A percentile compares a stretch with the other conserved stretches of the same genome.
Conservation (phyloP, 495 filamentous ascomycete genomes). For the Hypoxylon rickii region DNA sequence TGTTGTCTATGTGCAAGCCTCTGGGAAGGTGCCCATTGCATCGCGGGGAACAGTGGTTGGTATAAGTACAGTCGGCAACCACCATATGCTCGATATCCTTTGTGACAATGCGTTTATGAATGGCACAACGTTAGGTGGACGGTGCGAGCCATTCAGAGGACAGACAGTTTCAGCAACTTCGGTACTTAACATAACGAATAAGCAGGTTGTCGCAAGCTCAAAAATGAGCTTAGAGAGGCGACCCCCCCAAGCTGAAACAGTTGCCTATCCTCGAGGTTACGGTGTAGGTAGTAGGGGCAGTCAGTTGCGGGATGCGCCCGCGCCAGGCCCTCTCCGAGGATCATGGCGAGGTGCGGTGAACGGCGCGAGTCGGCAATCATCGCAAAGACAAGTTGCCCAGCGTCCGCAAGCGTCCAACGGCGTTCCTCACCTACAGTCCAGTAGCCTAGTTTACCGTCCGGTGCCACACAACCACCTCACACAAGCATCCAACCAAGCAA, state of each 20-base stretch:
- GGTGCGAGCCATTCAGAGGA: conserved; percentile 94
- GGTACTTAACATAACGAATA: conserved; percentile 83
- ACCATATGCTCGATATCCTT: conserved; percentile 83
- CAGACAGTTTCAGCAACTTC: conserved; percentile 84
- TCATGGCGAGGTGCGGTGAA: conserved; percentile 72
- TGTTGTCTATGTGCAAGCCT: conserved; percentile 88
- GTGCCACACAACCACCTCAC: conserved; percentile 34
- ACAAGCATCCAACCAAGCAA: conserved; percentile 28
- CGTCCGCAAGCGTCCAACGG: conserved; percentile 46
- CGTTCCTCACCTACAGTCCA: conserved; percentile 49
- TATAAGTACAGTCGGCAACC: conserved; percentile 80
- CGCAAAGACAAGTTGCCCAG: conserved; percentile 43
- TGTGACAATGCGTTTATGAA: conserved; percentile 97
- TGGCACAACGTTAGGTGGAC: conserved; percentile 82
- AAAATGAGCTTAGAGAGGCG: conserved; percentile 67
- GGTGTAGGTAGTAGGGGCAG: conserved; percentile 54
- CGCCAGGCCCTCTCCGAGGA: conserved; percentile 70
- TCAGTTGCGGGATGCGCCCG: conserved; percentile 69
- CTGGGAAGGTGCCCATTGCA: conserved; percentile 93
- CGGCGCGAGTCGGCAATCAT: conserved; percentile 36
- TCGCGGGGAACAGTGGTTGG: conserved; percentile 91
- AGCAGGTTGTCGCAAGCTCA: conserved; percentile 77
- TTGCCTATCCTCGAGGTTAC: conserved; percentile 61
- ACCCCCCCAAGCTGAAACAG: conserved; percentile 62
- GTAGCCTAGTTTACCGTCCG: conserved; percentile 46